Percentiles rank a stretch among this genome's conserved stretches.
These are phyloP conservation scores for Aspergillus funiculosus DNA, from an alignment of 495 filamentous ascomycete genomes.

Conservation along the genomic window DNA sequence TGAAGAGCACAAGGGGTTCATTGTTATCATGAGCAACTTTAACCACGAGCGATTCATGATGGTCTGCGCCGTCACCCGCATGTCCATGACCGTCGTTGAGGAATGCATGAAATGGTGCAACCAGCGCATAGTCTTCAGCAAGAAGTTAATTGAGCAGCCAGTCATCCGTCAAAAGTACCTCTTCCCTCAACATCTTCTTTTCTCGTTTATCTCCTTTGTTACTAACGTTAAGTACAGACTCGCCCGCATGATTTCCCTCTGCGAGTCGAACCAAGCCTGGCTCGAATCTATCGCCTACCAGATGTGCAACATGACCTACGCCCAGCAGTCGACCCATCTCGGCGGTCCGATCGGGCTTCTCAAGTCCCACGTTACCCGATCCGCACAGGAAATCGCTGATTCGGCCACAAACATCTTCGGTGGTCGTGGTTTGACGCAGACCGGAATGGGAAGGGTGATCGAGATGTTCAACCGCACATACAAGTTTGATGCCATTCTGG, in stretches of 20 bases:
- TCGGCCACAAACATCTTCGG: constrained; percentile 84
- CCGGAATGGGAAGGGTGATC: constrained; percentile 73
- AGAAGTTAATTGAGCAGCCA: constrained; percentile 75
- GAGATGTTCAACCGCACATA: constrained; percentile 81
- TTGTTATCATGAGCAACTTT: constrained; percentile 84
- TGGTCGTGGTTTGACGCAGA: constrained; percentile 72
- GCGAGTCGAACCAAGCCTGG: constrained; percentile 80
- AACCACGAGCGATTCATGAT: constrained; percentile 77
- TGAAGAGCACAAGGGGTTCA: constrained; percentile 80
- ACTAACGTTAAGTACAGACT: constrained; percentile 39
- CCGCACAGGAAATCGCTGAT: constrained; percentile 76
- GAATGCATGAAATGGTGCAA: constrained; percentile 88
- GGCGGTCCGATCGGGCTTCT: constrained; percentile 79
- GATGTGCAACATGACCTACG: constrained; percentile 81
- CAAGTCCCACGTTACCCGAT: constrained; percentile 70
- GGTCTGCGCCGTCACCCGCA: constrained; percentile 57
- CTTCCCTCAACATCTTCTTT: neutral
- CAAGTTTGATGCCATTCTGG: constrained; percentile 85
- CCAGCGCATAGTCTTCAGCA: constrained; percentile 80
- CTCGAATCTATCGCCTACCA: constrained; percentile 79
- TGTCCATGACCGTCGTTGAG: constrained; percentile 64
- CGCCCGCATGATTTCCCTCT: constrained; percentile 80
- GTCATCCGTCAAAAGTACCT: constrained; percentile 74
- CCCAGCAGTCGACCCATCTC: constrained; percentile 66
- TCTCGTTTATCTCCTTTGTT: neutral